Evolutionary conservation across 2,329 filamentous ascomycete species (phyloP).

Genomic region (Sclerotinia sclerotiorum): DNA sequence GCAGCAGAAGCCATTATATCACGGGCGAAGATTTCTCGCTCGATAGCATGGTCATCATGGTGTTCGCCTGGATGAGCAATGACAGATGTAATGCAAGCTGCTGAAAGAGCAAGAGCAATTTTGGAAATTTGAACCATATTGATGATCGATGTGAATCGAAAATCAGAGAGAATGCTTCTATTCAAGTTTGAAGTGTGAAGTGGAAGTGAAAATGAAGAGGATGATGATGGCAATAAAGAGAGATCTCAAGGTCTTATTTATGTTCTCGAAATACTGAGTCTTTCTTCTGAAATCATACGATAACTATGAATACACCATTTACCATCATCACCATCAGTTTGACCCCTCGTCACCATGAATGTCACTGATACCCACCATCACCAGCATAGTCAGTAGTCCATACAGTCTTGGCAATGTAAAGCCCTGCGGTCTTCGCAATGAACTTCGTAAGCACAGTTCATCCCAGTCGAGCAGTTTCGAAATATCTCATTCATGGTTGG

Average conservation of each 20-base stretch:
- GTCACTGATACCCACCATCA: background rate
- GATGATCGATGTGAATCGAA: background rate
- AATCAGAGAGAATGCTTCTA: background rate
- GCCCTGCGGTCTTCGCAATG: constrained; percentile 12
- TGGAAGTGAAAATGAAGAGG: background rate
- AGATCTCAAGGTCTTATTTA: constrained; percentile 8
- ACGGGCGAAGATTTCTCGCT: constrained; percentile 22
- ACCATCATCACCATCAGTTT: background rate
- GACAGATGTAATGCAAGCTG: background rate
- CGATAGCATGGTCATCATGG: constrained; percentile 19
- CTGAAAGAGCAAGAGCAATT: background rate
- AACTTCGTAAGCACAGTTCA: constrained; percentile 18
- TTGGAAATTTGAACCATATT: constrained; percentile 22
- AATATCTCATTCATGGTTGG: constrained; percentile 8
- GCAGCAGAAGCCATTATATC: constrained; percentile 17
- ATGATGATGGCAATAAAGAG: background rate
- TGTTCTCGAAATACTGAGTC: background rate
- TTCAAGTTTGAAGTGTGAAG: background rate
- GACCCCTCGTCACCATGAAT: background rate
- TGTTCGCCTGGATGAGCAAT: constrained; percentile 22
- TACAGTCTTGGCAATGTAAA: background rate
- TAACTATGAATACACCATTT: background rate
- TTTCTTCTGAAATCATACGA: background rate
- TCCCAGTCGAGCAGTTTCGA: background rate
- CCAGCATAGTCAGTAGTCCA: background rate